phyloP scores from a whole-genome alignment of 768 basidiomycete genomes.

The Calocera cornea region DNA sequence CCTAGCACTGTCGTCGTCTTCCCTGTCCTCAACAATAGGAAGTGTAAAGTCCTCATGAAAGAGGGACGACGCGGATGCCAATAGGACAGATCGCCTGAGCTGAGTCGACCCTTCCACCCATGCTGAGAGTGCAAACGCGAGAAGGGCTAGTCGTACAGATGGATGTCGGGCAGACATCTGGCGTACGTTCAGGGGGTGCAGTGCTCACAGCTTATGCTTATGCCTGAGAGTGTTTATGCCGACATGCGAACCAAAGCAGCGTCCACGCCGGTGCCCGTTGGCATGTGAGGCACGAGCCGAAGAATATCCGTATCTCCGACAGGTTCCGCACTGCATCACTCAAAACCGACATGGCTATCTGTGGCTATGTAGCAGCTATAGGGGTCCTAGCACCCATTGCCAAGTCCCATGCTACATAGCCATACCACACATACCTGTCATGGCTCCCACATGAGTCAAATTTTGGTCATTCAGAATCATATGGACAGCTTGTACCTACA shows the following conservation, averaged over 20 bases:
- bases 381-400: no score
- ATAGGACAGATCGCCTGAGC: neutral
- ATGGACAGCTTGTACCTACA: no score
- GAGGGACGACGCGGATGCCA: neutral
- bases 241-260: neutral
- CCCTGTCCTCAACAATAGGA: neutral
- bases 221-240: neutral
- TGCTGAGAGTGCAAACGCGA: neutral
- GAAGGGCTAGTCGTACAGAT: neutral
- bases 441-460: no score
- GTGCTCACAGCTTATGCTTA: neutral
- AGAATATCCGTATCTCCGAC: no score
- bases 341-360: no score
- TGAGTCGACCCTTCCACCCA: constrained; percentile 1
- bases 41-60: neutral
- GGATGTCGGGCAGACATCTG: neutral
- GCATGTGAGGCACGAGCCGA: no score
- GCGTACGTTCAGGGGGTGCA: neutral
- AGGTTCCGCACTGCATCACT: no score
- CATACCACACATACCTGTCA: no score
- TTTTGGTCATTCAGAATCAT: no score
- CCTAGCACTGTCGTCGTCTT: neutral
- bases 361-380: no score
- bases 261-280: neutral
- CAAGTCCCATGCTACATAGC: no score